Percentiles rank a stretch among this genome's conserved stretches.
Conservation (phyloP, 306 rosid genomes). For the Hippophae gyantsensis region DNA sequence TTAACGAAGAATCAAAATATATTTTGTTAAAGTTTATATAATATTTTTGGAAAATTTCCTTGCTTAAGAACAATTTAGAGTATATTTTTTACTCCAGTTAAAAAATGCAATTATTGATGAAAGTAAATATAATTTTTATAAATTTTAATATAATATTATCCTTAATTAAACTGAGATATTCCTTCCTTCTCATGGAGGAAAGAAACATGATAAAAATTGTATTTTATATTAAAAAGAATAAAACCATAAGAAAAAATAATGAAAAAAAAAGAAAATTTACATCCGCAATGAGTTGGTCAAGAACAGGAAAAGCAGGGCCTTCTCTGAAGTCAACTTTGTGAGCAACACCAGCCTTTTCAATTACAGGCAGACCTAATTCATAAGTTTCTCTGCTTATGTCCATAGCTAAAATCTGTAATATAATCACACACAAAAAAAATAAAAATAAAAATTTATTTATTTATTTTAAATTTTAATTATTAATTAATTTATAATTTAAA, state of each 20-base stretch:
- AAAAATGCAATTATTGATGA: too few relatives aligned
- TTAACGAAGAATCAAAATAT: too few relatives aligned
- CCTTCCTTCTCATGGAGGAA: neutral
- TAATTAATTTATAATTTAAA: neutral
- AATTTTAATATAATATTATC: too few relatives aligned
- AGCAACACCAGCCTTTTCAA: conserved; percentile 70
- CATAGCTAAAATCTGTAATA: conserved; percentile 78
- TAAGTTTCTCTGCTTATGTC: conserved; percentile 80
- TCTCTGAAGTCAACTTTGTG: conserved; percentile 90
- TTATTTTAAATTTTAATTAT: neutral
- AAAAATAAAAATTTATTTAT: too few relatives aligned
- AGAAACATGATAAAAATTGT: neutral
- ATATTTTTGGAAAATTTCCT: too few relatives aligned
- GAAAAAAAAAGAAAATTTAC: conserved; percentile 18
- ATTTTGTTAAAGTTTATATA: too few relatives aligned
- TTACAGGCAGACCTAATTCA: conserved; percentile 68
- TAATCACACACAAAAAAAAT: too few relatives aligned
- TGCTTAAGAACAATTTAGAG: too few relatives aligned
- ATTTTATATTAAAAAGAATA: neutral
- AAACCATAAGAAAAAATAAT: too few relatives aligned
- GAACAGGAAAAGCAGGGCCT: conserved; percentile 91
- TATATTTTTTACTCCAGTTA: too few relatives aligned
- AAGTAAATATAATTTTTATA: too few relatives aligned
- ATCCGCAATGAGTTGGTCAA: conserved; percentile 55
- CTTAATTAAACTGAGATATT: too few relatives aligned